phyloP scores from a whole-genome alignment of 805 yeast genomes.

The Saturnispora sekii region DNA sequence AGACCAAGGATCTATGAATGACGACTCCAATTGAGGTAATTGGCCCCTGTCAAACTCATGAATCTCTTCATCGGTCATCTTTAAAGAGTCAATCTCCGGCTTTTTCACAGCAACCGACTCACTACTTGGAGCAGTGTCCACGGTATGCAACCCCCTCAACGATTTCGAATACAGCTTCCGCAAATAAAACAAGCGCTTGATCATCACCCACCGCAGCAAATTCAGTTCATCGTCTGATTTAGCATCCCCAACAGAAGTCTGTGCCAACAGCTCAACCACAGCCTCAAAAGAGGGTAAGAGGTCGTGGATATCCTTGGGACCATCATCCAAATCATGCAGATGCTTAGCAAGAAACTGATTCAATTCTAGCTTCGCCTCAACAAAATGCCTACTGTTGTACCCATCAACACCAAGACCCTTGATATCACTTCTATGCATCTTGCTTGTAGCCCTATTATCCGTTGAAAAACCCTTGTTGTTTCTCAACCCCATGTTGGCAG shows the following conservation, averaged over 20 bases:
- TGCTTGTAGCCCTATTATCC: slow-evolving; percentile 69
- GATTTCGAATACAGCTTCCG: slow-evolving; percentile 52
- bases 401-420: slow-evolving; percentile 68
- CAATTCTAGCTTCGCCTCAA: slow-evolving; percentile 43
- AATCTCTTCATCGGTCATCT: slow-evolving; percentile 35
- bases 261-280: slow-evolving; percentile 45
- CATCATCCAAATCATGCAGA: slow-evolving; percentile 33
- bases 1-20: slow-evolving; percentile 74
- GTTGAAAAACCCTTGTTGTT: slow-evolving; percentile 74
- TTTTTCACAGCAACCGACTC: neutral
- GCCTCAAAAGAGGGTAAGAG: slow-evolving; percentile 44
- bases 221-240: slow-evolving; percentile 26
- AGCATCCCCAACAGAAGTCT: slow-evolving; percentile 28
- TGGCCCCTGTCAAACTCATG: slow-evolving; percentile 28
- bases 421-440: slow-evolving; percentile 62
- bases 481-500: slow-evolving; percentile 73
- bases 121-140: neutral
- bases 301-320: slow-evolving; percentile 14
- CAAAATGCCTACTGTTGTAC: slow-evolving; percentile 37
- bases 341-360: slow-evolving; percentile 46
- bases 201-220: slow-evolving; percentile 57
- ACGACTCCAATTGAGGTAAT: slow-evolving; percentile 28
- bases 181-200: slow-evolving; percentile 61
- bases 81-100: slow-evolving; percentile 22
- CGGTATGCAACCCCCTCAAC: slow-evolving; percentile 2